Evolutionary conservation across 2,329 filamentous ascomycete species (phyloP), one percentile per base, ranked within the genome.

Genomic region (Claviceps quebecensis): DNA sequence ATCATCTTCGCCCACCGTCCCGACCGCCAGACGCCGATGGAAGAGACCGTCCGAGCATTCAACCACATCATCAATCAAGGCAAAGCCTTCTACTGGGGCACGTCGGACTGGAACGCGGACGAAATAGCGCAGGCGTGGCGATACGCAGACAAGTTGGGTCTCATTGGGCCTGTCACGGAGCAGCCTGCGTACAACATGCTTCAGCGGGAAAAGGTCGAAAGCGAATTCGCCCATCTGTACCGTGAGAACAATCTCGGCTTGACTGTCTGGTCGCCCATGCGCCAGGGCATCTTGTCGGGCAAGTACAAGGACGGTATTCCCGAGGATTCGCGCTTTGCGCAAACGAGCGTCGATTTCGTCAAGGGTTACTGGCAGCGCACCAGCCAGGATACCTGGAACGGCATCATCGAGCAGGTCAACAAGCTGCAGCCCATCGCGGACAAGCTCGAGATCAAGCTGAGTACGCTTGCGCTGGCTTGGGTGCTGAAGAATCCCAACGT

Each of bases 21-120:
- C 1, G 83, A 87, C 61, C 73, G 78, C 8, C 69, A 77, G 46
- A 85, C 81, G 0, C 83, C 82, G 2, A 85, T 86, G 68, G 80
- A 84, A 63, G 83, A 86, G 68, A 80, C 76, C 2, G 81, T 86
- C 39, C 77, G 81, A 50, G 80, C 77, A 50, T 86, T 87, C 70
- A 85, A 85, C 69, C 73, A 84, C 64, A 67, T 86, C 50, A 84
- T 87, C 62, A 71, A 80, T 63, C 73, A 72, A 0, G 83, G 83
- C 56, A 81, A 84, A 67, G 78, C 80, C 2, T 77, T 86, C 56
- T 84, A 85, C 70, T 84, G 81, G 81, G 81, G 81, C 43, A 85
- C 81, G 0, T 83, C 78, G 0, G 79, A 84, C 63, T 85, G 81
- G 81, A 74, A 72, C 54, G 78, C 81, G 44, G 74, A 77, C 53